Evolutionary conservation across 2,329 filamentous ascomycete genomes (phyloP), one percentile per base, ranked within the genome.

Genomic region (Alternaria sp.): DNA sequence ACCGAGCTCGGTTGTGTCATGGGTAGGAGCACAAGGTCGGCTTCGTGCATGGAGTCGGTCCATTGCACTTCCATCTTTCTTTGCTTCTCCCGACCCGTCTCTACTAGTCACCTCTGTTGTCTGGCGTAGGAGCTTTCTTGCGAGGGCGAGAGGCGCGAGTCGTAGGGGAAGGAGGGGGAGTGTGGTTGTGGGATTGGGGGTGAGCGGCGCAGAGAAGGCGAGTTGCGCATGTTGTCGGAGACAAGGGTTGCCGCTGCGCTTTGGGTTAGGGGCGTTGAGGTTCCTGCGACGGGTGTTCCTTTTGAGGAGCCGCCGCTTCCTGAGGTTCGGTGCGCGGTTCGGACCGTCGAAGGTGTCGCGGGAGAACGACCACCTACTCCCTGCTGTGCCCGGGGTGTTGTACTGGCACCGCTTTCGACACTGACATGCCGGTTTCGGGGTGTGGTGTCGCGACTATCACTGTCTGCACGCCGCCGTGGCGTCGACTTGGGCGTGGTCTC

Each of bases 31-130:
- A 77, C 72, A 28, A 78, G 68, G 28, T 79, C 70, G 13, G 77
- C 77, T 64, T 79, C 76, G 26, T 73, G 66, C 52, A 76, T 74
- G 11, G 75, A 70, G 25, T 73, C 73, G 9, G 74, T 75, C 76
- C 76, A 79, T 62, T 78, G 72, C 12, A 79, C 77, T 56, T 77
- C 72, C 76, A 79, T 77, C 62, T 74, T 78, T 50, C 76, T 72
- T 64, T 71, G 56, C 57, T 72, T 71, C 54, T 76, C 76, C 67
- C 67, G 69, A 52, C 74, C 76, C 74, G 70, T 69, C 69, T 73
- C 72, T 62, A 69, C 65, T 59, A 73, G 77, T 79, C 77, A 78
- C 67, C 70, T 69, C 26, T 72, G 71, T 58, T 70, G 70, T 36
- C 69, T 59, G 5, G 54, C 59, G 65, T 78, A 67, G 32, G 69